Conservation (phyloP, 495 filamentous ascomycete species). For the Aspergillus kassunensis region DNA sequence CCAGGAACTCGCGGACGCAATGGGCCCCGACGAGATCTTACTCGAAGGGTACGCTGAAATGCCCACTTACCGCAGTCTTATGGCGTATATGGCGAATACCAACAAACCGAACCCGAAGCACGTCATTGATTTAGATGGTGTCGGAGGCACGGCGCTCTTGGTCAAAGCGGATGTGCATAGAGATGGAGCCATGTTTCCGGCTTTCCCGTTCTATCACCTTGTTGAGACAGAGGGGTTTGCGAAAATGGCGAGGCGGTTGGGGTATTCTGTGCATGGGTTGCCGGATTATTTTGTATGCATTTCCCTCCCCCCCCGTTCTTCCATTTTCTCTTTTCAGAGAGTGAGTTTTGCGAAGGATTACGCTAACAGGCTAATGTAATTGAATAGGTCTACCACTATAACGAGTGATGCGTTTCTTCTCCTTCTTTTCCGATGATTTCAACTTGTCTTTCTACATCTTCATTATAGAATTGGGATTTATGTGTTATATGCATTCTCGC, state of each 20-base stretch:
- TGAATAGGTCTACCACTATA: constrained; percentile 80
- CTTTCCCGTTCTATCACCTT: constrained; percentile 92
- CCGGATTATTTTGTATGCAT: constrained; percentile 90
- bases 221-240: constrained; percentile 98
- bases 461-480: background rate
- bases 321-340: background rate
- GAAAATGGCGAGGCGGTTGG: constrained; percentile 88
- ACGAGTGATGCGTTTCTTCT: constrained; percentile 56
- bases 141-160: constrained; percentile 88
- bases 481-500: too few relatives aligned
- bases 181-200: constrained; percentile 97
- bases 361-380: constrained; percentile 1
- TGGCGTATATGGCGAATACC: constrained; percentile 74
- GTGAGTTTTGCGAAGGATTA: too few relatives aligned
- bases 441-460: background rate
- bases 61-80: constrained; percentile 83
- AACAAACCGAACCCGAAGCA: constrained; percentile 51
- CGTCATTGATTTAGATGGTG: constrained; percentile 78
- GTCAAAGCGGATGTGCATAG: constrained; percentile 97
- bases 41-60: constrained; percentile 91
- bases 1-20: constrained; percentile 64
- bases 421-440: background rate
- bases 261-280: constrained; percentile 77
- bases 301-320: background rate
- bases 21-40: constrained; percentile 88